These are phyloP conservation scores for Craterostigma plantagineum DNA, from an alignment of 257 asterid species.

Conservation along the genomic window DNA sequence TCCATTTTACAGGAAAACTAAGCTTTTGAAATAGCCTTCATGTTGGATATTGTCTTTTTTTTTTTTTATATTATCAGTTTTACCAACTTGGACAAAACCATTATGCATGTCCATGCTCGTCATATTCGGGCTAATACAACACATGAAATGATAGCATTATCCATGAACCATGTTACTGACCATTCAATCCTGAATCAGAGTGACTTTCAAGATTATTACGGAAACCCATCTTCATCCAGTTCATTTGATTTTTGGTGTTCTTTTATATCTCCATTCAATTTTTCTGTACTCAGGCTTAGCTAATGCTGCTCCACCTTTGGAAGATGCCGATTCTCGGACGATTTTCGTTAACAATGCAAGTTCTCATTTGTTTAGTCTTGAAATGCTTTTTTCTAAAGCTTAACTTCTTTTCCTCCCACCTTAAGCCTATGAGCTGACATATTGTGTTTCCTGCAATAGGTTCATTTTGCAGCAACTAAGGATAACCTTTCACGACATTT, in stretches of 20 bases:
- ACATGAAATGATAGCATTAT: neutral
- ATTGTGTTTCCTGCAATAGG: constrained; percentile 21
- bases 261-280: neutral
- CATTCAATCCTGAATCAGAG: neutral
- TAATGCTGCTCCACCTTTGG: constrained; percentile 39
- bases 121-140: too few species aligned
- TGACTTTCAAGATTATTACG: neutral
- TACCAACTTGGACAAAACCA: neutral
- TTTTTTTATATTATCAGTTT: too few species aligned
- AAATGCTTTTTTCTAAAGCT: constrained; percentile 1
- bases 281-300: constrained; percentile 31
- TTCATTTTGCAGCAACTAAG: constrained; percentile 98
- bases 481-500: constrained; percentile 80
- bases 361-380: constrained; percentile 2
- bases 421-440: too few species aligned
- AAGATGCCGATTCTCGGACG: constrained; percentile 75
- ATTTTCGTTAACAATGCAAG: constrained; percentile 83
- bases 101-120: too few species aligned
- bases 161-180: neutral
- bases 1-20: neutral
- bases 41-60: constrained; percentile 9
- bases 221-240: neutral
- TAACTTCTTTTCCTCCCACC: neutral
- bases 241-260: too few species aligned
- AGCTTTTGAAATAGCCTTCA: constrained; percentile 6